A percentile compares a stretch with the other conserved stretches of the same genome.
Conservation (phyloP, 2,329 filamentous ascomycete genomes). For the Hyphodiscus sp. region DNA sequence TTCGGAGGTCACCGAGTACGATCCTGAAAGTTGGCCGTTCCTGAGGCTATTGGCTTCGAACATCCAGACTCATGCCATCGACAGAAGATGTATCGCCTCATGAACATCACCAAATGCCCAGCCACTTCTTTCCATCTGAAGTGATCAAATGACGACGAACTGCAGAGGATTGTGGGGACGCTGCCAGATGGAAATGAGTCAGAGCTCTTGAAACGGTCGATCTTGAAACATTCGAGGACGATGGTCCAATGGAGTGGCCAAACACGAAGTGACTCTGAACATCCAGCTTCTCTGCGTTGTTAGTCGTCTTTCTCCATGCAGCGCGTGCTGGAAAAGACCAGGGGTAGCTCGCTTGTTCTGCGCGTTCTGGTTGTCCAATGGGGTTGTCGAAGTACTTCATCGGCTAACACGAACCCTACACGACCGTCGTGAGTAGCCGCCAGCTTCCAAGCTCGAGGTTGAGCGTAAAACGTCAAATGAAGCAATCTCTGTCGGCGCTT, state of each 20-base stretch:
- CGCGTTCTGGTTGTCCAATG: slow-evolving; percentile 22
- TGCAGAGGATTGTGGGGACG: slow-evolving; percentile 18
- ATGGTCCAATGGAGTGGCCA: slow-evolving; percentile 11
- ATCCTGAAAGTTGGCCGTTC: not conserved
- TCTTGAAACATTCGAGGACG: slow-evolving; percentile 20
- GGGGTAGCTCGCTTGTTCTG: slow-evolving; percentile 13
- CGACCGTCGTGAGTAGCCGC: slow-evolving; percentile 15
- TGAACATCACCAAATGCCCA: not conserved
- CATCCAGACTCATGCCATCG: not conserved
- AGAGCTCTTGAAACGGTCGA: slow-evolving; percentile 24
- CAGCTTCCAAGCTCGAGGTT: slow-evolving; percentile 6
- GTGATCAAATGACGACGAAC: slow-evolving; percentile 15
- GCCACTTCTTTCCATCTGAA: not conserved
- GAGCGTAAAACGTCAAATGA: not conserved
- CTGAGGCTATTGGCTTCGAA: not conserved
- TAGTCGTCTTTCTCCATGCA: slow-evolving; percentile 15
- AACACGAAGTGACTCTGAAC: slow-evolving; percentile 19
- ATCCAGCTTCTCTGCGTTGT: slow-evolving; percentile 9
- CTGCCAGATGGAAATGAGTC: slow-evolving; percentile 24
- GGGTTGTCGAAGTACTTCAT: slow-evolving; percentile 4
- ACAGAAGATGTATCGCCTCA: not conserved
- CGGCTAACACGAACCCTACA: slow-evolving; percentile 26
- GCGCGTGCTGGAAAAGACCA: slow-evolving; percentile 18
- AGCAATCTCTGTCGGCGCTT: slow-evolving; percentile 13
- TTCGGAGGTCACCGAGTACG: not conserved